Base-by-base conservation (phyloP, 1,139 yeast genomes). In the Diutina pseudorugosa region DNA sequence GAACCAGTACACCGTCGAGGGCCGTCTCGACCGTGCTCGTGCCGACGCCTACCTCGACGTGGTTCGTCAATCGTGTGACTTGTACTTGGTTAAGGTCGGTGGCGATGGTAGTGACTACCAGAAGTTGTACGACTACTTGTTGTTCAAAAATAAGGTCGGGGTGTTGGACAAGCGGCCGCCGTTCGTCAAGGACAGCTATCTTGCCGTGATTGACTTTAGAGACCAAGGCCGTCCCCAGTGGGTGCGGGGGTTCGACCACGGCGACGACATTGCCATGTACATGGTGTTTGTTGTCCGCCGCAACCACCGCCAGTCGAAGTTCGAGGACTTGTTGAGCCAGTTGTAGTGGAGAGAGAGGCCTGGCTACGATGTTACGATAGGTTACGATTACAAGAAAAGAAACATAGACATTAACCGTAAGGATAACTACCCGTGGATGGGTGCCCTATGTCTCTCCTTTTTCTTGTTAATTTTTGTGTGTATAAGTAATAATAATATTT, bases 151-250 rank as follows among this genome's bases (percentile, higher is more conserved):
- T 49, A 81, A 82, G 60, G 80, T 75, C 51, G 94, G 91, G 0
- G 93, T 85, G 19, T 68, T 85, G 50, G 72, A 78, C 41, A 73
- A 71, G 20, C 70, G 65, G 56, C 79, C 77, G 1, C 57, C 63
- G 20, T 71, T 73, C 57, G 82, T 83, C 40, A 85, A 84, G 61
- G 94, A 85, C 62, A 74, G 83, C 2, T 86, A 85, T 63, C 57
- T 86, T 50, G 63, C 84, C 40, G 75, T 87, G 1, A 58, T 80
- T 21, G 70, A 64, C 56, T 56, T 54, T 45, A 40, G 56, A 52
- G 47, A 54, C 48, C 52, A 53, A 25, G 56, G 53, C 6, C 40
- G 45, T 8, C 42, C 36, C 59, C 65, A 54, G 65, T 75, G 40
- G 27, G 40, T 33, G 27, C 56, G 61, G 41, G 56, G 61, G 53